Conservation (phyloP, 2,329 filamentous ascomycete species). For the Ascosphaera apis region DNA sequence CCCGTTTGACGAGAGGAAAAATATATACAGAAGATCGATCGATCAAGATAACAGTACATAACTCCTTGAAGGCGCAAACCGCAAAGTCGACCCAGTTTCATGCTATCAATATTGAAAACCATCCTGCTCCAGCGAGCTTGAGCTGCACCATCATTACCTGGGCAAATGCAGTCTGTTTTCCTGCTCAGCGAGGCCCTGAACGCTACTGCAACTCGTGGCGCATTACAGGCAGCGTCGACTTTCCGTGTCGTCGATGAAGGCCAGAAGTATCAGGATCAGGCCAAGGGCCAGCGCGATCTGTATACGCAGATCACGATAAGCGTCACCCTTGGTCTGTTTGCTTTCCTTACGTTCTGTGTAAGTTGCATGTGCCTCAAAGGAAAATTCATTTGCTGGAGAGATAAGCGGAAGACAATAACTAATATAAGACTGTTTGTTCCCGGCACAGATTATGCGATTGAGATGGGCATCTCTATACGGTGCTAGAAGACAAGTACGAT, state of each 20-base stretch:
- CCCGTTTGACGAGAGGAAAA: too few relatives aligned
- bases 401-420: slow-evolving; percentile 1
- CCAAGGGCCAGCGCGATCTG: slow-evolving; percentile 16
- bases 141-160: too few relatives aligned
- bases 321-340: slow-evolving; percentile 18
- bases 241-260: slow-evolving; percentile 5
- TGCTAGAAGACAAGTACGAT: slow-evolving; percentile 56
- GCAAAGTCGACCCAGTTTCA: too few relatives aligned
- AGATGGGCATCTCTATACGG: slow-evolving; percentile 84
- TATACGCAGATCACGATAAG: slow-evolving; percentile 23
- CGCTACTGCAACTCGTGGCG: slow-evolving; percentile 7
- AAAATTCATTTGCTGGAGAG: background rate
- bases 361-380: slow-evolving; percentile 6
- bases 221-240: background rate
- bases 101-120: too few relatives aligned
- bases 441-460: slow-evolving; percentile 49
- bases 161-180: too few relatives aligned
- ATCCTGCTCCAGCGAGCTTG: too few relatives aligned
- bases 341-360: slow-evolving; percentile 25
- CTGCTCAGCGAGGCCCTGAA: too few relatives aligned
- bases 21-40: too few relatives aligned
- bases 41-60: too few relatives aligned
- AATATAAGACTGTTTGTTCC: background rate
- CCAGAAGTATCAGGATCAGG: slow-evolving; percentile 12
- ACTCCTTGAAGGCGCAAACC: too few relatives aligned